Conservation (phyloP, 2,329 filamentous ascomycete species). For the Aspergillus carbonarius region DNA sequence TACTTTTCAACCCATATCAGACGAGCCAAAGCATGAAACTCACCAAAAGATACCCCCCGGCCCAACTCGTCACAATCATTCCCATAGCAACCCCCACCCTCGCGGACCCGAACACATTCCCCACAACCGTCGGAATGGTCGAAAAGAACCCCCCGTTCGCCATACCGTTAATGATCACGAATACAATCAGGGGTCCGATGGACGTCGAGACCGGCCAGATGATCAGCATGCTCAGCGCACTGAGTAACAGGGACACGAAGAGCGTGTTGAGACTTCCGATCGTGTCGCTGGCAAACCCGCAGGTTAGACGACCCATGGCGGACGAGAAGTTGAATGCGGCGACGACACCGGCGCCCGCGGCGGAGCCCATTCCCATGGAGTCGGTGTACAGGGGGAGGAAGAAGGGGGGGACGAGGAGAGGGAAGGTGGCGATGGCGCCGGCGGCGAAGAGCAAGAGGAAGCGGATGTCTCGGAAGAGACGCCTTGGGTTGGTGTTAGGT, state of each 20-base stretch:
- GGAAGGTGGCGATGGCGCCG: conserved; percentile 58
- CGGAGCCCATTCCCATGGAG: conserved; percentile 55
- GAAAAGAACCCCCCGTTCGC: conserved; percentile 65
- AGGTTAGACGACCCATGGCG: conserved; percentile 56
- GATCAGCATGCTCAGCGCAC: conserved; percentile 58
- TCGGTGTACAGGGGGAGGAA: conserved; percentile 59
- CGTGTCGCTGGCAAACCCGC: conserved; percentile 55
- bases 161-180: conserved; percentile 60
- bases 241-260: conserved; percentile 52
- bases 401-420: conserved; percentile 61
- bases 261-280: conserved; percentile 59
- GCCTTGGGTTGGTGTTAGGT: conserved; percentile 33
- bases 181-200: conserved; percentile 55
- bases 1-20: neutral
- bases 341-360: conserved; percentile 57
- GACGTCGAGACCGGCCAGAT: conserved; percentile 61
- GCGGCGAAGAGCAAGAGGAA: conserved; percentile 57
- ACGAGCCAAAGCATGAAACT: conserved; percentile 23
- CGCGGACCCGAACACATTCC: conserved; percentile 58
- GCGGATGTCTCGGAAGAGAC: conserved; percentile 52
- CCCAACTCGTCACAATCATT: conserved; percentile 63
- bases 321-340: conserved; percentile 64
- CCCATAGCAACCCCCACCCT: conserved; percentile 59
- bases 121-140: conserved; percentile 63
- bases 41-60: conserved; percentile 61